These are phyloP conservation scores for Sporobolomyces roseus DNA, from an alignment of 768 basidiomycete genomes.

Conservation along the genomic window DNA sequence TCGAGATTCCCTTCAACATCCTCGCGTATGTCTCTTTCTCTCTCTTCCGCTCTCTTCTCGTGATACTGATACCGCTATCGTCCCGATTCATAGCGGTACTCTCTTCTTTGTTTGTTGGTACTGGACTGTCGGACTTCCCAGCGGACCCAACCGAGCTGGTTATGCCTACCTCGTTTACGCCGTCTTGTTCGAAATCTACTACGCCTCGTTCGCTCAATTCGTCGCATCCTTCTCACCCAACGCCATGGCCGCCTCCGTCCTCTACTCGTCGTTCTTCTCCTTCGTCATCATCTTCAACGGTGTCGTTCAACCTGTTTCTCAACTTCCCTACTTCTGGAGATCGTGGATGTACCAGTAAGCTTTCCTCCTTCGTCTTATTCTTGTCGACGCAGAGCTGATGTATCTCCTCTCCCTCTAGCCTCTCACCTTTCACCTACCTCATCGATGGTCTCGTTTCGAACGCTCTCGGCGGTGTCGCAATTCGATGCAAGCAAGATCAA, in stretches of 20 bases:
- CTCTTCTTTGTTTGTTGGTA: slow-evolving; percentile 63
- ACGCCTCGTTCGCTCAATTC: slow-evolving; percentile 52
- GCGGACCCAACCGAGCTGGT: slow-evolving; percentile 54
- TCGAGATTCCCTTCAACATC: slow-evolving; percentile 43
- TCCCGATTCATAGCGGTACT: slow-evolving; percentile 2
- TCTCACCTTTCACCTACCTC: slow-evolving; percentile 46
- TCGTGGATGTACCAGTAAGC: slow-evolving; percentile 61
- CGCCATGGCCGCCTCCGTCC: slow-evolving; percentile 59
- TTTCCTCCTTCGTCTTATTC: background rate
- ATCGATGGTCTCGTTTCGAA: slow-evolving; percentile 53
- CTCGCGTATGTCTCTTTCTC: slow-evolving; percentile 3
- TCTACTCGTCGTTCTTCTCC: slow-evolving; percentile 41
- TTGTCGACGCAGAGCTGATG: too few species aligned
- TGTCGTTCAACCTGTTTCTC: slow-evolving; percentile 62
- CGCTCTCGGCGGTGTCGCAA: slow-evolving; percentile 27
- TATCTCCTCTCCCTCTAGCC: background rate
- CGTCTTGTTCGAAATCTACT: slow-evolving; percentile 57
- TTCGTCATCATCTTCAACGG: slow-evolving; percentile 61
- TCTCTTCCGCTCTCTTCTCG: background rate
- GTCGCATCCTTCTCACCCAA: slow-evolving; percentile 62
- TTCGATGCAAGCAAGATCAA: slow-evolving; percentile 29
- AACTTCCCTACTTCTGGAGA: slow-evolving; percentile 58
- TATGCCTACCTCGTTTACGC: slow-evolving; percentile 57
- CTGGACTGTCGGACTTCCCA: slow-evolving; percentile 53
- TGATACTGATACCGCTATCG: background rate